Evolutionary conservation across 169 alveolate genomes (phyloP), one percentile per base, ranked within the genome.

Genomic region (Cyclospora cayetanensis): DNA sequence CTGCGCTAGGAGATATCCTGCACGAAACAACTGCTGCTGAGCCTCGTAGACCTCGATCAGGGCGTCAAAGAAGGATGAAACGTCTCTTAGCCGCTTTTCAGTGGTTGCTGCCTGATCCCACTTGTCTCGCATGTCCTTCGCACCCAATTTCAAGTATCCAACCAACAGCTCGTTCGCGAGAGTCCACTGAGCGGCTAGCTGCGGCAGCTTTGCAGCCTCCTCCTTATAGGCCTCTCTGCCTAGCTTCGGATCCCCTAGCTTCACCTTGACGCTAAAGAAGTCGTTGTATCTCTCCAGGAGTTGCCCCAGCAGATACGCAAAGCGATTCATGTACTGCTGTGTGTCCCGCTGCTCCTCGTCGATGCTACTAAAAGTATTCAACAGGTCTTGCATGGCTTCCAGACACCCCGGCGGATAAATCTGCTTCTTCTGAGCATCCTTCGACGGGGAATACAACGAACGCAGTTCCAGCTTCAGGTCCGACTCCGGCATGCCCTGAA

Each of bases 321-420:
- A 65, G 0, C 5, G 25, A 9, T 70, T 1, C n/a, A 70, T 34
- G 31, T 9, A 70, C 31, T 1, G 46, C 3, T 15, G 0, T 37
- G 39, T 15, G 39, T 34, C 46, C 1, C n/a, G 5, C n/a, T 29
- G 53, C 4, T 70, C 53, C 83, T 34, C 83, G 46, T 70, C 53
- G 22, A 35, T 31, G 39, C 83, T 70, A 15, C 55, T 46, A 1
- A 70, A 12, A 1, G 53, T 70, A 70, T 70, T 70, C 43, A 70
- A 35, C 43, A 70, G 29, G 2, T 34, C 53, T 34, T 70, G 82
- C 82, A 70, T 70, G 9, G 53, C 82, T 70, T 70, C 82, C 27
- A 70, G 52, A 70, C 82, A n/a, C 9, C 82, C 82, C 1, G 3
- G 31, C 11, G 82, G 82, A 53, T 34, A 70, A 15, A 70, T 70